A percentile compares a stretch with the other conserved stretches of the same genome.
Evolutionary conservation across 108 stramenopile genomes (phyloP).

Genomic region (Craspedostauros australis): DNA sequence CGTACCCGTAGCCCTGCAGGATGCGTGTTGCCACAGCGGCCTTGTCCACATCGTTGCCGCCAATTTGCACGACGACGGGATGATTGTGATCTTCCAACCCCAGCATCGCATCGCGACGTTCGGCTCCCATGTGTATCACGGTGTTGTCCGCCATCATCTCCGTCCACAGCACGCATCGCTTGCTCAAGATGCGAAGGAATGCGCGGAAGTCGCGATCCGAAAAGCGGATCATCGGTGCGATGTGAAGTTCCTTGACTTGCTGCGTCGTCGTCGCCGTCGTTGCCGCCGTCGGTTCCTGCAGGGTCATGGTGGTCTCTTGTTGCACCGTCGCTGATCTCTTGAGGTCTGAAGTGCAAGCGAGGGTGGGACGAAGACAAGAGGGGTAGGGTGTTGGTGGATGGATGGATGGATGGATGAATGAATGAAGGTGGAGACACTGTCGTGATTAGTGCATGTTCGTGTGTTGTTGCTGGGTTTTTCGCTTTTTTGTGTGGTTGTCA

Average conservation of each 20-base stretch:
- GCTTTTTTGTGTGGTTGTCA: too few species aligned
- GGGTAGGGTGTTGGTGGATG: too few species aligned
- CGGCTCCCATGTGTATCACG: conserved; percentile 15
- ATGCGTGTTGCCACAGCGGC: conserved; percentile 20
- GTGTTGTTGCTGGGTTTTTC: too few species aligned
- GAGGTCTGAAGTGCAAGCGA: too few species aligned
- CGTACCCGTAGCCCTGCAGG: conserved; percentile 31
- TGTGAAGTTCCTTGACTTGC: conserved; percentile 46
- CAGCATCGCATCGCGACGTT: neutral
- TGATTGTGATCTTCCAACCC: conserved; percentile 35
- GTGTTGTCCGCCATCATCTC: conserved; percentile 71
- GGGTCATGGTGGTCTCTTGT: too few species aligned
- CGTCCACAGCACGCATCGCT: conserved; percentile 48
- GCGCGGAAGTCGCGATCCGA: conserved; percentile 54
- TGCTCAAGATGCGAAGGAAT: conserved; percentile 50
- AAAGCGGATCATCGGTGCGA: conserved; percentile 67
- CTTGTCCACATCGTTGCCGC: conserved; percentile 27
- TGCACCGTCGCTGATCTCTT: too few species aligned
- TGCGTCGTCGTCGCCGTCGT: neutral
- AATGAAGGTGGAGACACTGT: too few species aligned
- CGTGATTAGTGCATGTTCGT: too few species aligned
- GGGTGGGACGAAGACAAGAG: too few species aligned
- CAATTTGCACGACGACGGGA: conserved; percentile 64
- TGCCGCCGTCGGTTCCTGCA: neutral
- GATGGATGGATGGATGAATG: too few species aligned